These are phyloP conservation scores for Globisporangium echinulatum DNA, from an alignment of 352 stramenopile genomes.

Conservation along the genomic window DNA sequence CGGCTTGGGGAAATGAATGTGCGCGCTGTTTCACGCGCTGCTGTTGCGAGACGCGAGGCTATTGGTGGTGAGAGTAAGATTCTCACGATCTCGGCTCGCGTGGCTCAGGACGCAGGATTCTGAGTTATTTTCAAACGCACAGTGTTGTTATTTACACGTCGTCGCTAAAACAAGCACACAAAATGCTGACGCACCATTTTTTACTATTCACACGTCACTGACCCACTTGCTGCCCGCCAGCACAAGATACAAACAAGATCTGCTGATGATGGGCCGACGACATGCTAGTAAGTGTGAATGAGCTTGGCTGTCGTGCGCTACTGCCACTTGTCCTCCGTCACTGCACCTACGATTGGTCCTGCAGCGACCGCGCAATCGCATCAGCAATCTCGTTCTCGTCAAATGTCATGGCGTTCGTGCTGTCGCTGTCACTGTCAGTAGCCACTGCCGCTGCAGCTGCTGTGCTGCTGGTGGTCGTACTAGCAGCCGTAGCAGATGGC, in stretches of 20 bases:
- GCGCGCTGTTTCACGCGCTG: neutral
- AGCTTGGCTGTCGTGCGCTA: too few relatives aligned
- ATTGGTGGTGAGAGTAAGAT: neutral
- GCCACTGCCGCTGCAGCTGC: neutral
- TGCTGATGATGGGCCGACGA: neutral
- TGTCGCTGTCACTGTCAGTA: neutral
- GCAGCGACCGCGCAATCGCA: slow-evolving; percentile 69
- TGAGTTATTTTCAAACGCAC: too few relatives aligned
- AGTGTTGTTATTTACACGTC: slow-evolving; percentile 11
- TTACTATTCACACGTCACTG: too few relatives aligned
- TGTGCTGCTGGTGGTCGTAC: too few relatives aligned
- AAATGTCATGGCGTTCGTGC: slow-evolving; percentile 23
- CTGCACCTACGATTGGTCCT: slow-evolving; percentile 37
- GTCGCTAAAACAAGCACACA: neutral
- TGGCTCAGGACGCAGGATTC: too few relatives aligned
- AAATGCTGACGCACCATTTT: too few relatives aligned
- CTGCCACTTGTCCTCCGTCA: too few relatives aligned
- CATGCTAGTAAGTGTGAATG: too few relatives aligned
- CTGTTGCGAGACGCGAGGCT: neutral
- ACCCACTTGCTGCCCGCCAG: too few relatives aligned
- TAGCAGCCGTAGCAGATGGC: slow-evolving; percentile 5
- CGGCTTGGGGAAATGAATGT: slow-evolving; percentile 10
- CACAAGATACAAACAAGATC: too few relatives aligned
- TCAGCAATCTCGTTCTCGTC: slow-evolving; percentile 78
- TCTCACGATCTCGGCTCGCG: too few relatives aligned